Evolutionary conservation across 441 rosid species (phyloP).

Genomic region (Adansonia madagascariensis): DNA sequence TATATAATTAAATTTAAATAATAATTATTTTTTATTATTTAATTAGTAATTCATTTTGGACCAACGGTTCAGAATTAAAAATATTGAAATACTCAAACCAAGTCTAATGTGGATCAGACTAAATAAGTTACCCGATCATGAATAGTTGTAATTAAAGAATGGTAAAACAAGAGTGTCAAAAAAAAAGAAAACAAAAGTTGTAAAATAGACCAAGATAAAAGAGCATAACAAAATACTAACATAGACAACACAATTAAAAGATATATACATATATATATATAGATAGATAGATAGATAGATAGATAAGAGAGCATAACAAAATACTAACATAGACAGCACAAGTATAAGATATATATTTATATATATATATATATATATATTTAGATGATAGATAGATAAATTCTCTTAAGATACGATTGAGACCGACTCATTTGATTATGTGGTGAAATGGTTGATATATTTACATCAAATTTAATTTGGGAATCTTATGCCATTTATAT

Average conservation of each 20-base stretch:
- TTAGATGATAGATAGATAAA: no score
- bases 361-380: no score
- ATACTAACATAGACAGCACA: not conserved
- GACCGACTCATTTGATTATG: not conserved
- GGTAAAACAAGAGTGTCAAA: not conserved
- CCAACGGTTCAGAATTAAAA: no score
- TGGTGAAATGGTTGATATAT: not conserved
- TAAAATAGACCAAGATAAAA: not conserved
- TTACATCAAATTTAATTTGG: not conserved
- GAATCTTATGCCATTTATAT: not conserved
- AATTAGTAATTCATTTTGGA: no score
- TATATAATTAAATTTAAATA: no score
- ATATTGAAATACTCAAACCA: no score
- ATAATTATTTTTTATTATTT: no score
- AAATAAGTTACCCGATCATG: no score
- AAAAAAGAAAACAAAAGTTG: not conserved
- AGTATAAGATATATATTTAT: not conserved
- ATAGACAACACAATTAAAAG: not conserved
- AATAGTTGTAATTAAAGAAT: no score
- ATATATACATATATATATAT: not conserved
- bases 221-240: not conserved
- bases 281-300: no score
- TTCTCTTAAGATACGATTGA: slow-evolving; percentile 15
- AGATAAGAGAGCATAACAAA: not conserved
- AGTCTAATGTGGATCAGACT: no score